These are phyloP conservation scores for Bipolaris sorokiniana DNA, from an alignment of 2,329 filamentous ascomycete species.

Conservation along the genomic window DNA sequence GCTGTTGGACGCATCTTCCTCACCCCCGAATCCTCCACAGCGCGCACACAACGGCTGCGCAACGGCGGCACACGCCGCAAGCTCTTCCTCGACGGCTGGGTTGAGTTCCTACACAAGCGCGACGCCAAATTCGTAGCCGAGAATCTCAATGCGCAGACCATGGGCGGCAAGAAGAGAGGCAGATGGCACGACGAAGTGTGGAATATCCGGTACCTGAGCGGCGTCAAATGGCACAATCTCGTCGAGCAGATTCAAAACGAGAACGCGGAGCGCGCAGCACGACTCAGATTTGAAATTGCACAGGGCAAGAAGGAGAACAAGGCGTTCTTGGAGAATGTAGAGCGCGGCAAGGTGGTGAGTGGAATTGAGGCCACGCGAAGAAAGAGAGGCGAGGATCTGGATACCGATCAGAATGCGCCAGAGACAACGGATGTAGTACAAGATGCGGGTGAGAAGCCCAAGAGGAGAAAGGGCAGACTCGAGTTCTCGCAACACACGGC, in stretches of 20 bases:
- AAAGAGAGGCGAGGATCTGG: conserved; percentile 54
- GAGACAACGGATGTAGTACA: conserved; percentile 24
- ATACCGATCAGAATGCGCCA: conserved; percentile 24
- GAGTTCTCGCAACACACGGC: conserved; percentile 72
- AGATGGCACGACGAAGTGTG: conserved; percentile 88
- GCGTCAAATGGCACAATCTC: conserved; percentile 77
- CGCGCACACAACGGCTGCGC: conserved; percentile 70
- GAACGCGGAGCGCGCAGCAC: conserved; percentile 77
- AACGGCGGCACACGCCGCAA: conserved; percentile 83
- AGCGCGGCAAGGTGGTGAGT: conserved; percentile 76
- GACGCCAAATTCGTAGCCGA: conserved; percentile 80
- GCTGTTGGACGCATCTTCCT: conserved; percentile 79
- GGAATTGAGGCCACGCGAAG: conserved; percentile 63
- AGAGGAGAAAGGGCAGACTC: conserved; percentile 43
- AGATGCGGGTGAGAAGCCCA: conserved; percentile 44
- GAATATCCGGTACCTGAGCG: conserved; percentile 80
- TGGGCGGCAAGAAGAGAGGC: conserved; percentile 82
- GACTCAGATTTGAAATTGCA: conserved; percentile 78
- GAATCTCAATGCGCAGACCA: conserved; percentile 75
- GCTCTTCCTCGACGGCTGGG: conserved; percentile 83
- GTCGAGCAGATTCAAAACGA: conserved; percentile 82
- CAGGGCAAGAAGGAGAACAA: conserved; percentile 80
- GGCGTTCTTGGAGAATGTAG: conserved; percentile 78
- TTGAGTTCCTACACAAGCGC: conserved; percentile 77
- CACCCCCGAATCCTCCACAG: conserved; percentile 73